A percentile compares a stretch with the other conserved stretches of the same genome.
Conservation (phyloP, 2,329 filamentous ascomycete species). For the Didymella lethalis region DNA sequence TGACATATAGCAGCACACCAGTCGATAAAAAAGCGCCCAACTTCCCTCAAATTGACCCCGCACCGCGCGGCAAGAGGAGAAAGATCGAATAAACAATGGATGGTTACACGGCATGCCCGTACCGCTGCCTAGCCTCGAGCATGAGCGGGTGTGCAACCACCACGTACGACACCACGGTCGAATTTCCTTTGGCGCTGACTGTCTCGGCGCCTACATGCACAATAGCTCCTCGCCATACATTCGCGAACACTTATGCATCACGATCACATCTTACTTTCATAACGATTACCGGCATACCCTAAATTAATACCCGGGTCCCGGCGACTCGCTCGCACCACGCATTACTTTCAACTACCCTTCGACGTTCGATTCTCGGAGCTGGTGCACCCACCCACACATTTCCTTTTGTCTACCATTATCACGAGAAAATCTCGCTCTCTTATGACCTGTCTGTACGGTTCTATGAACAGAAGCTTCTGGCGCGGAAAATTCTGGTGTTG, state of each 20-base stretch:
- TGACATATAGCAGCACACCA: slow-evolving; percentile 77
- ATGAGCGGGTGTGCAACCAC: slow-evolving; percentile 37
- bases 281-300: slow-evolving; percentile 16
- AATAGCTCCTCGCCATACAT: slow-evolving; percentile 11
- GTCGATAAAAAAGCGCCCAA: slow-evolving; percentile 52
- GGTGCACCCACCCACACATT: slow-evolving; percentile 23
- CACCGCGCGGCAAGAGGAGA: slow-evolving; percentile 91
- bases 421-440: slow-evolving; percentile 41
- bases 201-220: slow-evolving; percentile 23
- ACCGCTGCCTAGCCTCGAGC: slow-evolving; percentile 29
- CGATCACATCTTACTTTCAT: slow-evolving; percentile 21
- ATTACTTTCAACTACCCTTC: slow-evolving; percentile 28
- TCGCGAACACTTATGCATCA: slow-evolving; percentile 14
- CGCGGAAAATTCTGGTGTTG: slow-evolving; percentile 39
- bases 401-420: slow-evolving; percentile 37
- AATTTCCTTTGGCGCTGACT: slow-evolving; percentile 32
- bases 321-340: slow-evolving; percentile 45
- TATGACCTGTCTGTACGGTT: slow-evolving; percentile 33
- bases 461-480: slow-evolving; percentile 23
- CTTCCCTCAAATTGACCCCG: slow-evolving; percentile 76
- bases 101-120: slow-evolving; percentile 31
- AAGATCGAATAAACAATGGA: slow-evolving; percentile 64
- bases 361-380: slow-evolving; percentile 20
- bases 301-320: slow-evolving; percentile 45
- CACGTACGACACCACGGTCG: slow-evolving; percentile 30